A percentile compares a stretch with the other conserved stretches of the same genome.
Evolutionary conservation across 768 basidiomycete genomes (phyloP).

Genomic region (Suillus plorans): DNA sequence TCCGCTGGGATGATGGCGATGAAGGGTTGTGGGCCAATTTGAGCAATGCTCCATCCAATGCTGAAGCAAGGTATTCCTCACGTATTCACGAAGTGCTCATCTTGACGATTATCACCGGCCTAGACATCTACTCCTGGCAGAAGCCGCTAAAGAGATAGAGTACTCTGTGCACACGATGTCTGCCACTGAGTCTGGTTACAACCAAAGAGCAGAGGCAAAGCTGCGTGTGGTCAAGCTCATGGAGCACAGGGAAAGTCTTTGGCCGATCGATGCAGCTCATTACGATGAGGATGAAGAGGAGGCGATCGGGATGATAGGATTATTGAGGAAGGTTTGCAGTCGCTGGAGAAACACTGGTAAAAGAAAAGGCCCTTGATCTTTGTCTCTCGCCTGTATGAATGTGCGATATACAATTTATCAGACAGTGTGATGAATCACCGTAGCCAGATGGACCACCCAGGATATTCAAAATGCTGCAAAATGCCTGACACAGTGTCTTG

Average conservation of each 20-base stretch:
- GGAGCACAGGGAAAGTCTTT: constrained; percentile 11
- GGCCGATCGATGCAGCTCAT: constrained; percentile 21
- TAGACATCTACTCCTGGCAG: constrained; percentile 43
- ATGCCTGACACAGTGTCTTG: too few relatives aligned
- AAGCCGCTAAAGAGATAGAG: constrained; percentile 48
- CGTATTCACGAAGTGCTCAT: not conserved
- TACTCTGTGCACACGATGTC: constrained; percentile 47
- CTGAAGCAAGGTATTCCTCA: constrained; percentile 23
- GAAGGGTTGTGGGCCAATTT: constrained; percentile 30
- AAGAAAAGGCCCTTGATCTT: not conserved
- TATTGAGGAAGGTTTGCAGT: not conserved
- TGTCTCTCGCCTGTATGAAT: not conserved
- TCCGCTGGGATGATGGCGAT: constrained; percentile 29
- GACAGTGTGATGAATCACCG: too few relatives aligned
- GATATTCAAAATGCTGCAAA: too few relatives aligned
- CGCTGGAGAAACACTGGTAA: constrained; percentile 1
- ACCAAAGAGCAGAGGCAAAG: constrained; percentile 31
- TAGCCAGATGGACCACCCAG: not conserved
- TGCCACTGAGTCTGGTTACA: constrained; percentile 52
- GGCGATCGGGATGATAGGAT: constrained; percentile 14
- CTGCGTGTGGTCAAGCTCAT: constrained; percentile 37
- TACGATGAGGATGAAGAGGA: constrained; percentile 41
- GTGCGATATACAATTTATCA: too few relatives aligned
- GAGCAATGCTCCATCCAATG: constrained; percentile 12
- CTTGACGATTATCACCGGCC: not conserved